Evolutionary conservation across 2,329 filamentous ascomycete genomes (phyloP).

Genomic region (Colletotrichum scovillei): DNA sequence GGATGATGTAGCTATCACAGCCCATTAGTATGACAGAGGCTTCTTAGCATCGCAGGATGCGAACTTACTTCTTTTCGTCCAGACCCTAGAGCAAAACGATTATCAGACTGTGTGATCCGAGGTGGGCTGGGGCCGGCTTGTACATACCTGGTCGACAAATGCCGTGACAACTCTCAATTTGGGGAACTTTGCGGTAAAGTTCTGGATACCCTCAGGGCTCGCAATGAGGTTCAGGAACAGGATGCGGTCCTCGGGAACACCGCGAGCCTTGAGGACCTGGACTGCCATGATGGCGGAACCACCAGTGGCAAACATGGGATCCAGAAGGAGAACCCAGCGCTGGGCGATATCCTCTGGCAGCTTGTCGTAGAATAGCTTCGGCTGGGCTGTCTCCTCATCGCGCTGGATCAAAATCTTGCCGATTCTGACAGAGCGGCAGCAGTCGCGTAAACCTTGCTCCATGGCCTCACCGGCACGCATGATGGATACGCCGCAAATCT

Average conservation of each 20-base stretch:
- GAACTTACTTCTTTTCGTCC: conserved; percentile 92
- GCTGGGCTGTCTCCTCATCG: conserved; percentile 92
- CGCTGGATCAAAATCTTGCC: conserved; percentile 98
- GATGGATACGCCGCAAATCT: conserved; percentile 98
- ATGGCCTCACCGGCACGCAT: conserved; percentile 99
- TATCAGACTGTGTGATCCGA: neutral
- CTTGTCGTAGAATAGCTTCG: conserved; percentile 98
- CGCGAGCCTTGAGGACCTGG: conserved; percentile 87
- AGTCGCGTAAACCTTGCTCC: conserved; percentile 96
- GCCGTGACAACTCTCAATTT: conserved; percentile 92
- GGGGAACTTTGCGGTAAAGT: conserved; percentile 90
- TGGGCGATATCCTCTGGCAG: conserved; percentile 92
- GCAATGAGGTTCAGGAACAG: conserved; percentile 97
- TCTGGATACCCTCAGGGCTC: conserved; percentile 91
- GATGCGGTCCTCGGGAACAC: conserved; percentile 94
- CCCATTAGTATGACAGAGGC: conserved; percentile 48
- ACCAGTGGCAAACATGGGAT: conserved; percentile 99
- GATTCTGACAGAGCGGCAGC: conserved; percentile 96
- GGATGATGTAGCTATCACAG: conserved; percentile 86
- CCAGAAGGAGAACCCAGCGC: conserved; percentile 91
- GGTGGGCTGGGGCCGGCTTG: neutral
- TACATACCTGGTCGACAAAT: conserved; percentile 83
- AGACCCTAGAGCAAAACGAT: conserved; percentile 67
- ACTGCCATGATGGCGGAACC: conserved; percentile 98
- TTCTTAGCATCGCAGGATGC: conserved; percentile 21